Conservation (phyloP, 148 eudicot species). For the Drosera capensis region DNA sequence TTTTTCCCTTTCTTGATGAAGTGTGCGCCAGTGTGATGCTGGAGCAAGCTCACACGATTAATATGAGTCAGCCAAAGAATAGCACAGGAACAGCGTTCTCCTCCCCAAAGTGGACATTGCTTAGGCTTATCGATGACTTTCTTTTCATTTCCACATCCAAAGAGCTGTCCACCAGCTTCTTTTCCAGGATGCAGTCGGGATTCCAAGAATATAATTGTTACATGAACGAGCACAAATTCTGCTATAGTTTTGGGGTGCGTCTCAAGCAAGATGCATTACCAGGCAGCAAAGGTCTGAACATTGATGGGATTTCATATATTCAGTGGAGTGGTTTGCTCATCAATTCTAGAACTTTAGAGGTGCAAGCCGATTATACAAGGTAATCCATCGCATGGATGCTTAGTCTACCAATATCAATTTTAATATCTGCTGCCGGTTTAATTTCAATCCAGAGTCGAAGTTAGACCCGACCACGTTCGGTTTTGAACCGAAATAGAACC, state of each 20-base stretch:
- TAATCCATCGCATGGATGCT: conserved; percentile 7
- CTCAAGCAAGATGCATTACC: too few species aligned
- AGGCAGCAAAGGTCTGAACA: too few species aligned
- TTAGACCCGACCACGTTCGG: too few species aligned
- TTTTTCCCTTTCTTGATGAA: conserved; percentile 48
- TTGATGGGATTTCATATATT: conserved; percentile 50
- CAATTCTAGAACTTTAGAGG: conserved; percentile 64
- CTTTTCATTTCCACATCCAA: conserved; percentile 71
- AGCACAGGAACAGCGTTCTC: conserved; percentile 4
- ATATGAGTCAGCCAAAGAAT: conserved; percentile 4
- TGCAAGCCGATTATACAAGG: conserved; percentile 94
- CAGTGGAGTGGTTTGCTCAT: conserved; percentile 91
- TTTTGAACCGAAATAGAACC: too few species aligned
- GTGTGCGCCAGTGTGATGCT: conserved; percentile 6
- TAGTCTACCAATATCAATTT: too few species aligned
- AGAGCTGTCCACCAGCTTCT: conserved; percentile 46
- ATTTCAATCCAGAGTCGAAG: not conserved
- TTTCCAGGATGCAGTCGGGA: conserved; percentile 47
- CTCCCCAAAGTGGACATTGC: conserved; percentile 29
- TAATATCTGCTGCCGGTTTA: too few species aligned
- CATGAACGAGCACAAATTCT: conserved; percentile 71
- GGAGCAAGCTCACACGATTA: conserved; percentile 1
- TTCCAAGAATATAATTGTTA: conserved; percentile 64
- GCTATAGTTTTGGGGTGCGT: conserved; percentile 58
- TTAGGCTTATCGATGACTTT: conserved; percentile 80